Percentiles rank a stretch among this genome's conserved stretches.
These are phyloP conservation scores for Botryosphaeria dothidea DNA, from an alignment of 2,329 filamentous ascomycete species.

Conservation along the genomic window DNA sequence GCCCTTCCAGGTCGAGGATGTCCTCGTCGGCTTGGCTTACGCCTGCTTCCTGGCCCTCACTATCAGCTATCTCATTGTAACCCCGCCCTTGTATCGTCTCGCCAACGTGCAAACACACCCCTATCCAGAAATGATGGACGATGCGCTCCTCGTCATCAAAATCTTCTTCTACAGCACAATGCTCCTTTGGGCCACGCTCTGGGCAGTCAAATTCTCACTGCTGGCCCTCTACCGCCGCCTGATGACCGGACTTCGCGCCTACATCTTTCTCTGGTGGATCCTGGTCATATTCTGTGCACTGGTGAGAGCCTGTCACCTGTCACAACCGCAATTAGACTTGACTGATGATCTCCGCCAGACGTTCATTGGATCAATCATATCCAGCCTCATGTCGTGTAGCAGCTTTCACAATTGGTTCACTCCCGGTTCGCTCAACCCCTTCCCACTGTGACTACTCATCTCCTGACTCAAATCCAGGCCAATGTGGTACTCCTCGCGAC, in stretches of 20 bases:
- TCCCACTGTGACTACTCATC: too few species aligned
- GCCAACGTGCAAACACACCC: constrained; percentile 26
- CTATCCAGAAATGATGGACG: constrained; percentile 34
- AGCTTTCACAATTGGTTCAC: constrained; percentile 41
- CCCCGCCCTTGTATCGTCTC: constrained; percentile 36
- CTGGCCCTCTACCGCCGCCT: constrained; percentile 42
- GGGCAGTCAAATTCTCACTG: constrained; percentile 44
- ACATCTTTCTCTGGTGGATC: constrained; percentile 40
- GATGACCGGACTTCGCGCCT: constrained; percentile 33
- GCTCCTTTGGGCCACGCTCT: constrained; percentile 42
- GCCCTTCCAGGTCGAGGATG: constrained; percentile 24
- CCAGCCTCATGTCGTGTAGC: constrained; percentile 36
- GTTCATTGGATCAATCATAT: constrained; percentile 39
- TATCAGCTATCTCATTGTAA: too few species aligned
- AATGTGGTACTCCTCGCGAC: constrained; percentile 32
- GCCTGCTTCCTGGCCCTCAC: constrained; percentile 38
- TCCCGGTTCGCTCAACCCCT: constrained; percentile 8
- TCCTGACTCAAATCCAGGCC: constrained; percentile 15
- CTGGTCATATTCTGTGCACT: constrained; percentile 36
- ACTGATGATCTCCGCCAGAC: constrained; percentile 27
- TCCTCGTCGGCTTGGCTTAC: constrained; percentile 29
- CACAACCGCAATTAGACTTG: background rate
- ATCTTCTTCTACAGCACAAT: constrained; percentile 43
- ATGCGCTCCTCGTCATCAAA: constrained; percentile 34
- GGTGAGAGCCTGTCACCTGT: constrained; percentile 27